Conservation (phyloP, 108 stramenopile species). For the Nitzschia inconspicua region DNA sequence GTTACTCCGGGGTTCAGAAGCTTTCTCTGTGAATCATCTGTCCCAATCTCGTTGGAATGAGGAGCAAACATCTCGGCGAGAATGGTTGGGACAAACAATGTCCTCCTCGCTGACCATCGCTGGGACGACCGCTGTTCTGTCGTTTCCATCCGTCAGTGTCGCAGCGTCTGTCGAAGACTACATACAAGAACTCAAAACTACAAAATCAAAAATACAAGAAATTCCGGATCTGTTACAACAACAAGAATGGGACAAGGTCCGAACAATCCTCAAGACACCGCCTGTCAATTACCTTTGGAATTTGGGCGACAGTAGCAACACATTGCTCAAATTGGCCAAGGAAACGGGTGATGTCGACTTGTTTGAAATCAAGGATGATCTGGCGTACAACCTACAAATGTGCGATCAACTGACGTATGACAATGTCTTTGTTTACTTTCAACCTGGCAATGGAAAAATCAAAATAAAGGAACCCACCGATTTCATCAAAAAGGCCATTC, state of each 20-base stretch:
- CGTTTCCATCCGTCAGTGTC: slow-evolving; percentile 1
- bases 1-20: no score
- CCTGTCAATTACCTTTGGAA: slow-evolving; percentile 77
- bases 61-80: not conserved
- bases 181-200: slow-evolving; percentile 28
- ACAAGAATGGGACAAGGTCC: slow-evolving; percentile 68
- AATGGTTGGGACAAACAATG: not conserved
- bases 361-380: slow-evolving; percentile 71
- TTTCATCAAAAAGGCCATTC: slow-evolving; percentile 48
- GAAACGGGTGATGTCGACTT: slow-evolving; percentile 58
- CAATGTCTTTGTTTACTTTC: slow-evolving; percentile 71
- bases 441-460: slow-evolving; percentile 68
- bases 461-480: slow-evolving; percentile 62
- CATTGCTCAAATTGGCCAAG: slow-evolving; percentile 56
- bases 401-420: slow-evolving; percentile 75
- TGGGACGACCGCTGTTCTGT: not conserved
- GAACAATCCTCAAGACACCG: slow-evolving; percentile 71
- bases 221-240: slow-evolving; percentile 50
- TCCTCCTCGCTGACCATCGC: no score
- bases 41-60: not conserved
- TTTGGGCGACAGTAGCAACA: slow-evolving; percentile 61
- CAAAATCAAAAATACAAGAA: slow-evolving; percentile 31
- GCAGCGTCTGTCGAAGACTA: slow-evolving; percentile 17
- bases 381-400: slow-evolving; percentile 67
- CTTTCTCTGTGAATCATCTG: not conserved